Evolutionary conservation across 1,139 yeast genomes (phyloP), one percentile per base, ranked within the genome.

Genomic region (Kurtzmaniella quercitrusa): DNA sequence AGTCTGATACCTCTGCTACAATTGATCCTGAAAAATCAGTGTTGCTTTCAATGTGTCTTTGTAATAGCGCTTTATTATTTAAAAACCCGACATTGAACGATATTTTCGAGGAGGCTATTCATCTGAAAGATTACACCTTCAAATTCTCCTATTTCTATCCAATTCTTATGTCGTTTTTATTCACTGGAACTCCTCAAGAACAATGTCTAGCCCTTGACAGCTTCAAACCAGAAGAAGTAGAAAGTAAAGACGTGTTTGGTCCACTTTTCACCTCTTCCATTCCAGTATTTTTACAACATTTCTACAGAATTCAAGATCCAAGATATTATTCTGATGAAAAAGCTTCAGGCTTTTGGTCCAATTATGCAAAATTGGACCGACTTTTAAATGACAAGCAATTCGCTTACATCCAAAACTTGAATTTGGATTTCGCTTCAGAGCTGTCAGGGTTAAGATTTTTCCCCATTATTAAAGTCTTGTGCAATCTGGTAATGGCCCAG

Each of bases 311-410:
- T 41, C 89, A 84, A 54, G 68, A 77, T 49, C 76, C 80, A 0
- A 59, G 62, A 1, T 67, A 58, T 46, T 81, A 74, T 57, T 65
- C 65, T 23, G 76, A 72, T 17, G 58, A 55, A 0, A 58, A 62
- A 3, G 74, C 84, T 29, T 59, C 68, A 11, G 54, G 55, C 11
- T 84, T 83, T 55, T 85, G 91, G 87, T 56, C 65, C 11, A 70
- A 68, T 46, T 54, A 79, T 38, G 49, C 57, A 9, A 66, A 71
- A 0, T 43, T 85, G 0, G 50, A 81, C 25, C 61, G 64, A 25
- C 53, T 72, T 3, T 59, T 75, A 38, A 70, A 69, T n/a, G 51
- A 65, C 9, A 67, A 74, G 0, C 66, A 81, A 23, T 46, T 66
- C 11, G 59, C 62, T 3, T 58, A 62, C 27, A 56, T 83, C 16